Evolutionary conservation across 768 basidiomycete genomes (phyloP).

Genomic region (Phlebiopsis flavidoalba): DNA sequence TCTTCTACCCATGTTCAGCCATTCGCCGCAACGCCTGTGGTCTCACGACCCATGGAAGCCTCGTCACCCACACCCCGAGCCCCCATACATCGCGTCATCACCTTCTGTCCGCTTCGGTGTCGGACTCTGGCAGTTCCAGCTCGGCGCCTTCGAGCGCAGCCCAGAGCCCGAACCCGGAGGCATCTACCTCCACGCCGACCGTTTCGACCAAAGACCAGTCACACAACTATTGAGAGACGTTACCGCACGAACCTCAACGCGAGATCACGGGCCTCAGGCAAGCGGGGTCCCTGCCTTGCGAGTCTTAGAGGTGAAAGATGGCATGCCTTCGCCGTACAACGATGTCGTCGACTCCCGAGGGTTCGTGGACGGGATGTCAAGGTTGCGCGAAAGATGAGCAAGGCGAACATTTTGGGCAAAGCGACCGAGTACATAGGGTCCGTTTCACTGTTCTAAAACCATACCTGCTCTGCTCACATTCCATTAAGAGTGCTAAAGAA

Average conservation of each 20-base stretch:
- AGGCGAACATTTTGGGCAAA: conserved; percentile 86
- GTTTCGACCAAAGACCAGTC: conserved; percentile 77
- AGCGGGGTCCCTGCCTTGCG: conserved; percentile 81
- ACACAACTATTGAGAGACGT: conserved; percentile 84
- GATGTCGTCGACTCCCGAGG: conserved; percentile 79
- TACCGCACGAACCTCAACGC: conserved; percentile 89
- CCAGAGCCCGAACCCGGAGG: conserved; percentile 11
- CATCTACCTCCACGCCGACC: conserved; percentile 17
- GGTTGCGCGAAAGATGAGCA: conserved; percentile 86
- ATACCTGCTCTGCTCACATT: not conserved
- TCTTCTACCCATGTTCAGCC: conserved; percentile 43
- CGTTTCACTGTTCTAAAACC: conserved; percentile 12
- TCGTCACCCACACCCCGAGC: conserved; percentile 38
- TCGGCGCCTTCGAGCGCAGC: not conserved
- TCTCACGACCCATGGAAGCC: conserved; percentile 22
- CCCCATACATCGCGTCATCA: conserved; percentile 12
- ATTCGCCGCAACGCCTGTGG: conserved; percentile 6
- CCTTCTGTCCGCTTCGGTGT: conserved; percentile 15
- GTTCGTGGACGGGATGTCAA: conserved; percentile 90
- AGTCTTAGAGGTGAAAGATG: conserved; percentile 59
- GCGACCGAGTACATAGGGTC: conserved; percentile 85
- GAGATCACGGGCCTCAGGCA: conserved; percentile 72
- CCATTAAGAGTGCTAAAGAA: conserved; percentile 65
- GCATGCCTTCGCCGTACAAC: conserved; percentile 17
- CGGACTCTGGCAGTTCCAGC: conserved; percentile 3